Percentiles rank a stretch among this genome's conserved stretches.
Evolutionary conservation across 1,284 basidiomycete species (phyloP).

Genomic region (Spongiforma sp.): DNA sequence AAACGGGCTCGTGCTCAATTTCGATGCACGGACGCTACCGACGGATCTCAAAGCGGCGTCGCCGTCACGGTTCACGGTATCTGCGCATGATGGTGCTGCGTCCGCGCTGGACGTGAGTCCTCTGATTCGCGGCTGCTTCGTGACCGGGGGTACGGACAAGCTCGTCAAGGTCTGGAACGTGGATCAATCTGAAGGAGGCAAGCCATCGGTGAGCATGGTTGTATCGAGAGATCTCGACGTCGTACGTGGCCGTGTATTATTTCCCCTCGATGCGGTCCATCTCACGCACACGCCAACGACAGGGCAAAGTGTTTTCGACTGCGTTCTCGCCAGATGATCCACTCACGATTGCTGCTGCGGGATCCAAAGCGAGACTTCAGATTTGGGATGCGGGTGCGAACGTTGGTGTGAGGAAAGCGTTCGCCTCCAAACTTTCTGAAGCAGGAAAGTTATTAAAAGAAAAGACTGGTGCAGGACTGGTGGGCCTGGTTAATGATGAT

Average conservation of each 20-base stretch:
- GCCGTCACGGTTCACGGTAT: slow-evolving; percentile 84
- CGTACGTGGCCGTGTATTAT: slow-evolving; percentile 53
- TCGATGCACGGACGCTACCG: slow-evolving; percentile 86
- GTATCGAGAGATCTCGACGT: slow-evolving; percentile 92
- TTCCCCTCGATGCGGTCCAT: neutral
- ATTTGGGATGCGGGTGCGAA: slow-evolving; percentile 93
- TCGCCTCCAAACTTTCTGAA: slow-evolving; percentile 73
- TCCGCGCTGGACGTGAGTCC: slow-evolving; percentile 93
- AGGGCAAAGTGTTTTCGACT: slow-evolving; percentile 96
- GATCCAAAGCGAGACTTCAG: slow-evolving; percentile 91
- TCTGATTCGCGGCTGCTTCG: slow-evolving; percentile 89
- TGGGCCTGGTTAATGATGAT: slow-evolving; percentile 72
- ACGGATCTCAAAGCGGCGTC: slow-evolving; percentile 64
- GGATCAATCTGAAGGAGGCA: slow-evolving; percentile 66
- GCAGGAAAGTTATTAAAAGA: slow-evolving; percentile 73
- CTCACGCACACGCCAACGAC: slow-evolving; percentile 9
- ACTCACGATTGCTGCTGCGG: slow-evolving; percentile 92
- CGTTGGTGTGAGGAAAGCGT: slow-evolving; percentile 77
- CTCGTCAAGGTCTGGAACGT: slow-evolving; percentile 96
- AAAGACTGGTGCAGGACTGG: slow-evolving; percentile 68
- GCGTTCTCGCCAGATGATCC: slow-evolving; percentile 95
- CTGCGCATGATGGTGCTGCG: slow-evolving; percentile 95
- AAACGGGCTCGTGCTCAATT: slow-evolving; percentile 91
- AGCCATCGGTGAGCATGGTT: slow-evolving; percentile 86
- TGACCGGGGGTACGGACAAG: slow-evolving; percentile 94